Evolutionary conservation across 1,284 basidiomycete genomes (phyloP).

Genomic region (Pisolithus thermaeus): DNA sequence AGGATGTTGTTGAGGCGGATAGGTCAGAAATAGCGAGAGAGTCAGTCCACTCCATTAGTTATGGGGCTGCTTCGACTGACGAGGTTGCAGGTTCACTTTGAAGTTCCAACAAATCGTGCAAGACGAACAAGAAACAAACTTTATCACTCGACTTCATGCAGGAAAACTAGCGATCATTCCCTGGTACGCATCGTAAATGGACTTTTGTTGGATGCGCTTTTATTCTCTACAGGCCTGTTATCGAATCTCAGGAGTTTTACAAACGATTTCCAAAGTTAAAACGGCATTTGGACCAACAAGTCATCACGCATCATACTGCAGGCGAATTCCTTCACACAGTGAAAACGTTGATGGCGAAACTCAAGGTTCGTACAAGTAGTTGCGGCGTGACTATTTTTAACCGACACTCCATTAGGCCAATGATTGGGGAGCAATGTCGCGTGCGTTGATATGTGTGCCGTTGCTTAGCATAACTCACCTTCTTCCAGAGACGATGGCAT

Average conservation of each 20-base stretch:
- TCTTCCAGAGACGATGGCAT: conserved; percentile 41
- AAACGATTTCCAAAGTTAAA: conserved; percentile 43
- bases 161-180: conserved; percentile 53
- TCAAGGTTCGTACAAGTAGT: conserved; percentile 38
- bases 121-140: conserved; percentile 55
- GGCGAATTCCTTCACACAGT: conserved; percentile 52
- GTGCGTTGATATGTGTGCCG: conserved; percentile 28
- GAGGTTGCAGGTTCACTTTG: conserved; percentile 36
- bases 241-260: conserved; percentile 55
- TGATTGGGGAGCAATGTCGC: conserved; percentile 58
- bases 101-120: conserved; percentile 54
- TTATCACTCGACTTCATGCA: conserved; percentile 49
- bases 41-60: conserved; percentile 27
- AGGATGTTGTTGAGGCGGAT: conserved; percentile 56
- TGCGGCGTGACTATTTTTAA: not conserved
- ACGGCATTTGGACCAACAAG: conserved; percentile 41
- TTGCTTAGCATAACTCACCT: not conserved
- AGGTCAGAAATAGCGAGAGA: conserved; percentile 49
- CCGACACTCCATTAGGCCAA: conserved; percentile 37
- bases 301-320: conserved; percentile 42
- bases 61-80: no score
- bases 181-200: conserved; percentile 21
- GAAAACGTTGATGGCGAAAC: conserved; percentile 60
- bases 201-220: not conserved
- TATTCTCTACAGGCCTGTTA: conserved; percentile 42